Conservation (phyloP, 176 grass and related monocot species). For the Rhipidocladum racemiflorum region DNA sequence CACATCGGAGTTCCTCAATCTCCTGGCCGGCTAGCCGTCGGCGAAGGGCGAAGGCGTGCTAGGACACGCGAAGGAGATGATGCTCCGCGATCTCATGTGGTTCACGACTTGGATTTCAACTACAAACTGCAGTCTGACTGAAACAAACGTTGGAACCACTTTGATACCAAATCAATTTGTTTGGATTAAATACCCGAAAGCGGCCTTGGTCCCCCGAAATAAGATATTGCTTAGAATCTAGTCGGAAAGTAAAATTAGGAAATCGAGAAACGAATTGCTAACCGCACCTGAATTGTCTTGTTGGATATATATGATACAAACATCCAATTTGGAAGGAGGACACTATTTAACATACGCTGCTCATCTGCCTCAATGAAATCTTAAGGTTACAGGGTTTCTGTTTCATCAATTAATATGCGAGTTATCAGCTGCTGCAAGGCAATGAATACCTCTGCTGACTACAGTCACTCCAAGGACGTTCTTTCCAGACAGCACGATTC, state of each 20-base stretch:
- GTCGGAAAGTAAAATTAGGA: neutral
- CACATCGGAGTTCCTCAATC: neutral
- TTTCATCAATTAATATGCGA: neutral
- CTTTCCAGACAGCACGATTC: neutral
- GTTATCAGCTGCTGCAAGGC: neutral
- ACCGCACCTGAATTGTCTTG: neutral
- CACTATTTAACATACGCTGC: neutral
- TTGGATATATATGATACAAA: neutral
- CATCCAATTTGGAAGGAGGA: neutral
- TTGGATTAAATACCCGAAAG: neutral
- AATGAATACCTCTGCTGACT: neutral
- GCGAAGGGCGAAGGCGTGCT: neutral
- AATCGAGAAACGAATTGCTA: neutral
- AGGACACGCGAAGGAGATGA: neutral
- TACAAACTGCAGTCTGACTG: neutral
- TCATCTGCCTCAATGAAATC: neutral
- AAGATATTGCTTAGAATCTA: no score
- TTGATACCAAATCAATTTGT: neutral
- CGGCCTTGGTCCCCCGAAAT: no score
- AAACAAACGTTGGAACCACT: neutral
- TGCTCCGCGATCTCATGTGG: neutral
- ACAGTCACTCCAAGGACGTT: neutral
- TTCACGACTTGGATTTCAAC: neutral
- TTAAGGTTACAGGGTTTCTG: neutral
- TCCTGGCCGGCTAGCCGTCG: neutral